These are phyloP conservation scores for Phyllosticta ampelicida DNA, from an alignment of 2,329 filamentous ascomycete species.

Conservation along the genomic window DNA sequence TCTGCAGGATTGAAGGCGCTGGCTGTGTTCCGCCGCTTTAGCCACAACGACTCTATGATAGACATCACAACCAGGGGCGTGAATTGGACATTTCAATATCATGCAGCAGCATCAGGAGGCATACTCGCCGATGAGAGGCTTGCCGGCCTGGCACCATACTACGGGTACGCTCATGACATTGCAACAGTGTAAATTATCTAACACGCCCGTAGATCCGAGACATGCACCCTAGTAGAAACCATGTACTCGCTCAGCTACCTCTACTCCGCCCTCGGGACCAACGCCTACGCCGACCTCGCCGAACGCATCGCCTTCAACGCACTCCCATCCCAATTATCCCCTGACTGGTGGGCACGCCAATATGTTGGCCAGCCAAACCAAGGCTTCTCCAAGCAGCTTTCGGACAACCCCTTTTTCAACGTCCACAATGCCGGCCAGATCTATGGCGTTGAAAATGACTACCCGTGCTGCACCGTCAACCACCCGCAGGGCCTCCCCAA, in stretches of 20 bases:
- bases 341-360: slow-evolving; percentile 47
- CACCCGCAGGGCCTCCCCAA: slow-evolving; percentile 48
- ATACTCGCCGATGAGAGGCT: slow-evolving; percentile 42
- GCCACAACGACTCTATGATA: slow-evolving; percentile 32
- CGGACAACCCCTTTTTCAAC: slow-evolving; percentile 38
- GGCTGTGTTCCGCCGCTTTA: slow-evolving; percentile 37
- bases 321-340: slow-evolving; percentile 40
- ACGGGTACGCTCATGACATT: slow-evolving; percentile 14
- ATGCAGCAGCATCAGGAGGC: slow-evolving; percentile 37
- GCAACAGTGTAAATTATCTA: background rate
- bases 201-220: slow-evolving; percentile 27
- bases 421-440: slow-evolving; percentile 36
- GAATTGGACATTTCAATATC: slow-evolving; percentile 39
- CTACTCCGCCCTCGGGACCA: slow-evolving; percentile 39
- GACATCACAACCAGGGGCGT: slow-evolving; percentile 33
- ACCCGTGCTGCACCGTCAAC: slow-evolving; percentile 49
- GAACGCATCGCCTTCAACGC: slow-evolving; percentile 47
- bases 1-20: slow-evolving; percentile 36
- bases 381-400: slow-evolving; percentile 36
- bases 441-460: slow-evolving; percentile 42
- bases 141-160: slow-evolving; percentile 33
- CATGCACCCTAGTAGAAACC: slow-evolving; percentile 42
- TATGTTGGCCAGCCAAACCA: slow-evolving; percentile 47
- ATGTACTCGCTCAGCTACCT: slow-evolving; percentile 43
- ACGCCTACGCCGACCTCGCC: slow-evolving; percentile 40